These are phyloP conservation scores for Fusarium albidum DNA, from an alignment of 2,329 filamentous ascomycete species.

Conservation along the genomic window DNA sequence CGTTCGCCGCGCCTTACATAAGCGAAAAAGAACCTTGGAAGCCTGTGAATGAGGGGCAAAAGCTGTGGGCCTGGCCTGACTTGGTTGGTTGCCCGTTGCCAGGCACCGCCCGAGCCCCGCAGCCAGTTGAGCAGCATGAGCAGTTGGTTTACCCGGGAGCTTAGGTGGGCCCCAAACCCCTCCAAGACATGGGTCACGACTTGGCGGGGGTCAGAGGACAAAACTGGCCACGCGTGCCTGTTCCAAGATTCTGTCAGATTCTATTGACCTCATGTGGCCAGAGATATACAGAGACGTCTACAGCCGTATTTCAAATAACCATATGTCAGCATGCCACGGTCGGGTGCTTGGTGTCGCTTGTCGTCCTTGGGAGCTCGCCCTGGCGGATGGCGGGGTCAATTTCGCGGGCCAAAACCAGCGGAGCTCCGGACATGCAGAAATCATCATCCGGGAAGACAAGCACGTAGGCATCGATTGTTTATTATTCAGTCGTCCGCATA, in stretches of 20 bases:
- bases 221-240: conserved; percentile 5
- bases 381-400: too few species aligned
- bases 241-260: conserved; percentile 24
- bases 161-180: conserved; percentile 13
- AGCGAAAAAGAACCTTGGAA: conserved; percentile 9
- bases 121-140: conserved; percentile 16
- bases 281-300: background rate
- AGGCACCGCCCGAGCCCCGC: conserved; percentile 17
- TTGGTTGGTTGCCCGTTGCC: background rate
- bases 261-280: conserved; percentile 9
- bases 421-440: too few species aligned
- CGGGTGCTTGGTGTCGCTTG: too few species aligned
- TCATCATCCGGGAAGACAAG: background rate
- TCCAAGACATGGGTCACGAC: conserved; percentile 15
- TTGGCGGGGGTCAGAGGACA: background rate
- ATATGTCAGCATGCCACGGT: background rate
- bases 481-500: conserved; percentile 16
- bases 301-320: background rate
- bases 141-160: conserved; percentile 3
- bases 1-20: conserved; percentile 25
- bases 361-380: too few species aligned
- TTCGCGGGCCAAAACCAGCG: too few species aligned
- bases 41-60: conserved; percentile 6
- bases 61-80: background rate
- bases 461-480: conserved; percentile 6